Evolutionary conservation across 768 basidiomycete species (phyloP).

Genomic region (Psilocybe tampanensis): DNA sequence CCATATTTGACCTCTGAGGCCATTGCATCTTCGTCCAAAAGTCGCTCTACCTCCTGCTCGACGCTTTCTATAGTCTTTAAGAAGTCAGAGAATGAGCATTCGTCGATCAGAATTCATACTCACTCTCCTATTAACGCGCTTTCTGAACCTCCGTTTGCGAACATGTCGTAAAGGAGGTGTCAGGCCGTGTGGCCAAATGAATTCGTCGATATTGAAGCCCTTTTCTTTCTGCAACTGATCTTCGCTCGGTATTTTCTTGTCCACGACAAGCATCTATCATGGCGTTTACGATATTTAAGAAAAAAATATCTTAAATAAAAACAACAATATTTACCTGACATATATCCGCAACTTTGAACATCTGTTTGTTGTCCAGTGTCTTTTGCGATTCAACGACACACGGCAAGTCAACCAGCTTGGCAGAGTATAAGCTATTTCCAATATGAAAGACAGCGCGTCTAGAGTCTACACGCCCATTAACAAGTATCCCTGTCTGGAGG

Average conservation of each 20-base stretch:
- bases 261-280: slow-evolving; percentile 88
- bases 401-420: slow-evolving; percentile 96
- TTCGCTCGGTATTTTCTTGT: slow-evolving; percentile 71
- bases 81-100: not conserved
- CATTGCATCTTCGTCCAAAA: slow-evolving; percentile 78
- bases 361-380: slow-evolving; percentile 92
- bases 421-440: slow-evolving; percentile 75
- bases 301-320: no score
- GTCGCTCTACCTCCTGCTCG: slow-evolving; percentile 88
- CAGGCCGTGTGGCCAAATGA: slow-evolving; percentile 96
- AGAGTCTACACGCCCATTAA: slow-evolving; percentile 60
- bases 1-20: slow-evolving; percentile 81
- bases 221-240: slow-evolving; percentile 62
- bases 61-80: slow-evolving; percentile 89
- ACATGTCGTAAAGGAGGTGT: slow-evolving; percentile 92
- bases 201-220: slow-evolving; percentile 89
- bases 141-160: slow-evolving; percentile 90
- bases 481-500: slow-evolving; percentile 3
- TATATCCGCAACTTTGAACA: slow-evolving; percentile 99
- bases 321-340: slow-evolving; percentile 69
- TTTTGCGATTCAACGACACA: slow-evolving; percentile 95
- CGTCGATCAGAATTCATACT: slow-evolving; percentile 22
- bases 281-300: slow-evolving; percentile 15
- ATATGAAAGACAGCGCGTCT: slow-evolving; percentile 90
- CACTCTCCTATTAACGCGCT: slow-evolving; percentile 82